Evolutionary conservation across 345 rosid species (phyloP).

Genomic region (Bruguiera parviflora): DNA sequence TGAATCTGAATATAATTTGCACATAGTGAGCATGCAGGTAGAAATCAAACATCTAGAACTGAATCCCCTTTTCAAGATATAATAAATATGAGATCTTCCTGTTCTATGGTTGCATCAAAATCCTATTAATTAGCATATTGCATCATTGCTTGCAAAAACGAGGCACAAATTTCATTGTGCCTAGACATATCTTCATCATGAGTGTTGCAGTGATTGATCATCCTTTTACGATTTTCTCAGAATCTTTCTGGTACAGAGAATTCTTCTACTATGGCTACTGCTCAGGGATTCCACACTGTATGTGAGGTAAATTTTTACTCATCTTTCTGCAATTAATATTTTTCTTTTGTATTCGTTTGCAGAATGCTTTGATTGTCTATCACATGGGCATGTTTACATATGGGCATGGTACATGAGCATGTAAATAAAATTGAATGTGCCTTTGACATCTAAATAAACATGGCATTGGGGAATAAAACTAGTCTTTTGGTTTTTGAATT

Average conservation of each 20-base stretch:
- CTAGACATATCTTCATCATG: background rate
- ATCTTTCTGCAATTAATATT: background rate
- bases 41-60: too few species aligned
- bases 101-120: background rate
- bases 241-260: constrained; percentile 45
- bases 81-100: too few species aligned
- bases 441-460: too few species aligned
- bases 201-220: constrained; percentile 11
- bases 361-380: background rate
- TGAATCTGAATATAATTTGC: background rate
- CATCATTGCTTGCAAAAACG: background rate
- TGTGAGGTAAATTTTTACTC: constrained; percentile 43
- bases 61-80: too few species aligned
- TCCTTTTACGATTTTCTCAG: constrained; percentile 35
- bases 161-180: background rate
- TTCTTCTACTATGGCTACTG: constrained; percentile 46
- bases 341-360: background rate
- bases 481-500: too few species aligned
- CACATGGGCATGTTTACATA: background rate
- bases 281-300: constrained; percentile 62
- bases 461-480: too few species aligned
- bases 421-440: too few species aligned
- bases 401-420: background rate
- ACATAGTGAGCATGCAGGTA: too few species aligned
- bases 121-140: background rate